Base-by-base conservation (phyloP, 1,284 basidiomycete species). In the Sanghuangporus sanghuang region DNA sequence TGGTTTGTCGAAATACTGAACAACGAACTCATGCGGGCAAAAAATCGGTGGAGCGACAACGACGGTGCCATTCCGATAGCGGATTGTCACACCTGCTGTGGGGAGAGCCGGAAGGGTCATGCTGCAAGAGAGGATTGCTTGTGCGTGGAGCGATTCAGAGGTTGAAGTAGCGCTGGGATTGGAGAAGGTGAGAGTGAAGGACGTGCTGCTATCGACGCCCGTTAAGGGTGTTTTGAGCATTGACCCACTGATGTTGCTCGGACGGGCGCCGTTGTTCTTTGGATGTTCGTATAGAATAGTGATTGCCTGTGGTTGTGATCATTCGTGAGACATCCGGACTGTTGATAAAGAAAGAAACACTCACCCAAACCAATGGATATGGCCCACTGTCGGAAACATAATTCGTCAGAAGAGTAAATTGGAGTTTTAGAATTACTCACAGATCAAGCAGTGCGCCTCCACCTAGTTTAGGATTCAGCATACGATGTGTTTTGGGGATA, bases 401-500 rank as follows among this genome's bases (percentile, higher is more conserved):
- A 32, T 36, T 63, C 2, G 54, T 23, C 7, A 32, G 65, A 18
- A 65, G 55, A 12, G 32, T 18, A 38, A 14, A 11, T 3, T 32
- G 40, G 40, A 6, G 54, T 23, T 6, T 36, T 58, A 53, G 57
- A 40, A 42, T 27, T 23, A 75, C 84, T 71, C 68, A 90, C 87
- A 94, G 79, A 73, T 96, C 95, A 49, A 96, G 83, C 42, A 96
- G 72, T 7, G 88, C 91, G 0, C 94, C 95, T 23, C 95, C 95
- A 27, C 90, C 95, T 6, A 96, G 80, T 18, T 77, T 74, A 2
- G 95, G 93, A 70, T 95, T 86, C 67, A 94, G 75, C 68, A 96
- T 89, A 42, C 93, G 78, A 76, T 94, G 87, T 1, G 83, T 86
- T 65, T 74, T 76, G 0, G 88, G 84, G 27, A 90, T 75, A 66